Conservation (phyloP, 192 early-diverging fungal species). For the Coemansia sp. region DNA sequence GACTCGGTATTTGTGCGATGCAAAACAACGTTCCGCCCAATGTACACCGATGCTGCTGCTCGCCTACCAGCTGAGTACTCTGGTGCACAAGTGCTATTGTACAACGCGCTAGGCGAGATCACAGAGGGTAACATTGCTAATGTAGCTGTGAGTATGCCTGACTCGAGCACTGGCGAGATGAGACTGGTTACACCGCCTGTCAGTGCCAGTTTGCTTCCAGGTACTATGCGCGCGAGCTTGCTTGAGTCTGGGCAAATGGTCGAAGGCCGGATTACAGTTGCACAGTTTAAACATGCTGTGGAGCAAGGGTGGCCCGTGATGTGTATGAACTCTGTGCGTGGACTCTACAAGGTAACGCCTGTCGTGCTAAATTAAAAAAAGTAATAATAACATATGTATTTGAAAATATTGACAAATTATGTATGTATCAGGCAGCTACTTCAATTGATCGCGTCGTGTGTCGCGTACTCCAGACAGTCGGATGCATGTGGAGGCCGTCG, state of each 20-base stretch:
- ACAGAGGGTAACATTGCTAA: constrained; percentile 51
- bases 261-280: constrained; percentile 36
- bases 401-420: not conserved
- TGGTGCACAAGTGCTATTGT: constrained; percentile 40
- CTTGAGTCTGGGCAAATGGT: constrained; percentile 27
- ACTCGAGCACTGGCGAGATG: constrained; percentile 5
- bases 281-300: constrained; percentile 29
- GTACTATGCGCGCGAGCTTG: constrained; percentile 39
- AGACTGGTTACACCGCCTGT: constrained; percentile 34
- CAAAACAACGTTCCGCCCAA: constrained; percentile 44
- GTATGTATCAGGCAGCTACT: not conserved
- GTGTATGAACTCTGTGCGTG: constrained; percentile 56
- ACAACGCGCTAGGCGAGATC: constrained; percentile 21
- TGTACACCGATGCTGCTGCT: constrained; percentile 26
- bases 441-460: constrained; percentile 43
- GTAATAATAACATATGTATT: not conserved
- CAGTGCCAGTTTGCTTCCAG: constrained; percentile 28
- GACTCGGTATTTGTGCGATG: constrained; percentile 34
- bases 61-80: constrained; percentile 5
- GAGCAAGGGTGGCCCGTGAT: constrained; percentile 36
- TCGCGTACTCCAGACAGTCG: constrained; percentile 66
- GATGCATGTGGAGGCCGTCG: constrained; percentile 83
- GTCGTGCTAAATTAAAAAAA: not conserved
- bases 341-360: constrained; percentile 23
- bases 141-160: constrained; percentile 32